Conservation (phyloP, 192 early-diverging fungal genomes). For the Umbelopsis isabellina region DNA sequence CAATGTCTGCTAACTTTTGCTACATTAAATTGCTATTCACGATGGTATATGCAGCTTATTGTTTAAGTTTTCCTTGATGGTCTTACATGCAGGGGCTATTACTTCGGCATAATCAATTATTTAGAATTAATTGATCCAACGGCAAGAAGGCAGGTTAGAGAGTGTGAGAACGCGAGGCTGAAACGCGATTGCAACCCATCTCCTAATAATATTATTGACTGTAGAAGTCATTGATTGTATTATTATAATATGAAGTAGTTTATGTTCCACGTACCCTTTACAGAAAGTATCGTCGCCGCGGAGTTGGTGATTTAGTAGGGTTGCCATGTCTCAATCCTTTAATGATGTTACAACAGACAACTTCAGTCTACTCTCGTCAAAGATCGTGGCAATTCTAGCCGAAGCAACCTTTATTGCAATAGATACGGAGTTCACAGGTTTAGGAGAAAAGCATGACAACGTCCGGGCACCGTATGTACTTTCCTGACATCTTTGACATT, state of each 20-base stretch:
- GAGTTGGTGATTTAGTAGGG: not conserved
- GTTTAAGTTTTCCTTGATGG: not conserved
- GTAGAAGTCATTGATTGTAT: too few relatives aligned
- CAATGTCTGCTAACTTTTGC: too few relatives aligned
- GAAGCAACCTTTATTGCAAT: conserved; percentile 79
- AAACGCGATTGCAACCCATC: too few relatives aligned
- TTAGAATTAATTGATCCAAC: not conserved
- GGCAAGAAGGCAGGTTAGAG: conserved; percentile 11
- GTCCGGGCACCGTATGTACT: conserved; percentile 39
- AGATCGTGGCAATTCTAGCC: conserved; percentile 48
- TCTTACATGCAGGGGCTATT: not conserved
- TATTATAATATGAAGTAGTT: too few relatives aligned
- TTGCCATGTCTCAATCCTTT: conserved; percentile 41
- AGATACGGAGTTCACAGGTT: conserved; percentile 93
- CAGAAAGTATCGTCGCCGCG: not conserved
- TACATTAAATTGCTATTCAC: not conserved
- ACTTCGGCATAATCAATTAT: not conserved
- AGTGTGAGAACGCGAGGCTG: not conserved
- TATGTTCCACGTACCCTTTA: too few relatives aligned
- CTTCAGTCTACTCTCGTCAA: conserved; percentile 47
- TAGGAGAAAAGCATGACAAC: conserved; percentile 50
- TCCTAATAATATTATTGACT: too few relatives aligned
- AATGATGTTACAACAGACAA: conserved; percentile 73
- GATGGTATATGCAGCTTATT: not conserved
- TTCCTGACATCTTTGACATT: conserved; percentile 24